Conservation (phyloP, 2,329 filamentous ascomycete species). For the Apiospora malaysiana region DNA sequence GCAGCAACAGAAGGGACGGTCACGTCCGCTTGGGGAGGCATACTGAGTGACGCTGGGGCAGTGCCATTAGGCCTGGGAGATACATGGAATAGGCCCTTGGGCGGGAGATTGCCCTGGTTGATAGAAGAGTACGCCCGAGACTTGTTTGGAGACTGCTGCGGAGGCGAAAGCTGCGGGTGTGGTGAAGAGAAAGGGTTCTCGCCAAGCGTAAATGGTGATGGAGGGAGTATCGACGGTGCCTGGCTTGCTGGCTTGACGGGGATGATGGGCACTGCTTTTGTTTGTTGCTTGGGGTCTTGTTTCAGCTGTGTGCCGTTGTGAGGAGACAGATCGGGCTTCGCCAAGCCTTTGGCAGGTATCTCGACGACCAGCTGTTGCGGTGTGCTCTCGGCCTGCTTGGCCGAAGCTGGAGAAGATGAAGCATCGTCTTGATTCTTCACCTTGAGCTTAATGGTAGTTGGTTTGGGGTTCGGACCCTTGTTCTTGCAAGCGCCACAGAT, state of each 20-base stretch:
- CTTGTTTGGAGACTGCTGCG: constrained; percentile 47
- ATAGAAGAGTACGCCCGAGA: constrained; percentile 46
- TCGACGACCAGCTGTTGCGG: constrained; percentile 30
- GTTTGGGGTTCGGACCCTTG: constrained; percentile 67
- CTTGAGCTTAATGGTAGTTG: constrained; percentile 61
- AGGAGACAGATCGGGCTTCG: constrained; percentile 26
- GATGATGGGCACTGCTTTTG: constrained; percentile 31
- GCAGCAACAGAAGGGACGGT: constrained; percentile 30
- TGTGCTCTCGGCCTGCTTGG: constrained; percentile 33
- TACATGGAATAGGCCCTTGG: constrained; percentile 40
- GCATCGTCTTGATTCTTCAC: constrained; percentile 41
- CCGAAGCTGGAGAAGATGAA: constrained; percentile 32
- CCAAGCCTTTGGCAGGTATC: constrained; percentile 30
- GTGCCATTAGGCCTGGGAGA: constrained; percentile 35
- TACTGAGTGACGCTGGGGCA: constrained; percentile 27
- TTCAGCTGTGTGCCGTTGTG: constrained; percentile 27
- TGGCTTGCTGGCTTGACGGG: constrained; percentile 38
- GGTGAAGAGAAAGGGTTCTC: constrained; percentile 50
- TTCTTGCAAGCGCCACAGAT: constrained; percentile 79
- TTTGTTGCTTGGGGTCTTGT: constrained; percentile 26
- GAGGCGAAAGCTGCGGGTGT: constrained; percentile 49
- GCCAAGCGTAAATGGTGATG: constrained; percentile 38
- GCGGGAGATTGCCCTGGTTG: constrained; percentile 35
- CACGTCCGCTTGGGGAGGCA: constrained; percentile 32
- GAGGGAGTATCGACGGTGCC: constrained; percentile 32